Base-by-base conservation (phyloP, 345 rosid genomes). In the Trapa bicornis region DNA sequence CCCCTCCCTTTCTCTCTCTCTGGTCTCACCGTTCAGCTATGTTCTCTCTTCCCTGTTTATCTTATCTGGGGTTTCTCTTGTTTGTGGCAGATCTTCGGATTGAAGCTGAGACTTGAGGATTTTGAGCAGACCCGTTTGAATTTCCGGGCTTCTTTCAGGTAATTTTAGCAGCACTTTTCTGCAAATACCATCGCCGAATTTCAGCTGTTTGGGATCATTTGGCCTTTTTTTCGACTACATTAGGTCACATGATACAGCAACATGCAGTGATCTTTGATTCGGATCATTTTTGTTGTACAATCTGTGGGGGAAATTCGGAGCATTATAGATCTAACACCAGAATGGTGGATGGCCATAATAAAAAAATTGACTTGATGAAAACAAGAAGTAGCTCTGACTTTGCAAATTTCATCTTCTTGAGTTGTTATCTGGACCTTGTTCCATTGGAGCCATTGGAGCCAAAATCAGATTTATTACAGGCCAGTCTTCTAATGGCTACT, bases 1-100 rank as follows among this genome's bases (percentile, higher is more conserved):
- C 39, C 8, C 29, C 53, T 7, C 48, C 50, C 32, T 8, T 35
- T 52, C 45, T 22, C 62, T 42, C n/a, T 47, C 56, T 56, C 38
- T 16, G 7, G 42, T 48, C 37, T n/a, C 41, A 5, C 15, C 39
- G 11, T 52, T 53, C 65, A 39, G n/a, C 11, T 22, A 17, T 22
- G 38, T 35, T 72, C 35, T 32, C 39, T 37, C 17, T 47, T 32
- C 50, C n/a, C n/a, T 6, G 11, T 62, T 36, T 65, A 13, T 61
- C 37, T 66, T 8, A 33, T 29, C 57, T 14, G 6, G 65, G 37
- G 65, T 32, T 43, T 62, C 45, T 45, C 73, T 66, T 16, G 79
- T 50, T 52, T 74, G 67, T 16, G 79, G 68, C 72, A 84, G 86
- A 72, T 84, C 69, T 66, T 76, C 64, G 71, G 73, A 47, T 70